Conservation (phyloP, 1,139 yeast genomes). For the Protomyces lactucae-debilis region DNA sequence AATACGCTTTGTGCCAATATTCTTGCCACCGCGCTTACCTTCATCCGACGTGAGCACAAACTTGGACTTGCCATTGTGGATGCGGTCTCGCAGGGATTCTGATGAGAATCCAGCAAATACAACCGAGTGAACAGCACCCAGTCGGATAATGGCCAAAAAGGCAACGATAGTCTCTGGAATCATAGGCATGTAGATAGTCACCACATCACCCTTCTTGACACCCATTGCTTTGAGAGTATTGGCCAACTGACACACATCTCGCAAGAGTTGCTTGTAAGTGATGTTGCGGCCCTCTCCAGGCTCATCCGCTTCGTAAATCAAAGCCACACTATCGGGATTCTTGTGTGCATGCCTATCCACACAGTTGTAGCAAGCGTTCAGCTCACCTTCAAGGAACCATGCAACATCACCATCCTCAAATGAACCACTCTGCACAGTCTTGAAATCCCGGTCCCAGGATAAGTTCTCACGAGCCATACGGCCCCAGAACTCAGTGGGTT, state of each 20-base stretch:
- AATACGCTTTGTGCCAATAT: constrained; percentile 82
- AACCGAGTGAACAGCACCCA: constrained; percentile 96
- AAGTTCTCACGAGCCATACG: constrained; percentile 72
- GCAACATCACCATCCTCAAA: constrained; percentile 76
- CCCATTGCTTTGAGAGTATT: constrained; percentile 86
- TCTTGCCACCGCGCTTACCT: constrained; percentile 94
- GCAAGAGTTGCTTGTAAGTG: constrained; percentile 80
- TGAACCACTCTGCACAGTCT: constrained; percentile 63
- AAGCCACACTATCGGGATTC: constrained; percentile 76
- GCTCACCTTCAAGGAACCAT: constrained; percentile 91
- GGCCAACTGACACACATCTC: constrained; percentile 83
- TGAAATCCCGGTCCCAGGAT: constrained; percentile 80
- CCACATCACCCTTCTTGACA: constrained; percentile 87
- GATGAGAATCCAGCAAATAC: constrained; percentile 96
- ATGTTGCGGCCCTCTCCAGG: constrained; percentile 63
- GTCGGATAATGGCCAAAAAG: constrained; percentile 87
- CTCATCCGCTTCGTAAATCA: constrained; percentile 93
- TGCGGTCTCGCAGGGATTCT: constrained; percentile 87
- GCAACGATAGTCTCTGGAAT: constrained; percentile 92
- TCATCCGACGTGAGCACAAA: constrained; percentile 93
- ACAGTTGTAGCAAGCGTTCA: constrained; percentile 92
- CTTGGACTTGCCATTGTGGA: constrained; percentile 79
- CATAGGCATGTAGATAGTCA: constrained; percentile 96
- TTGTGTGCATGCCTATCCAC: constrained; percentile 91
- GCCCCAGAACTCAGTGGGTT: constrained; percentile 83